Conservation (phyloP, 345 rosid species). For the Citrus medica region DNA sequence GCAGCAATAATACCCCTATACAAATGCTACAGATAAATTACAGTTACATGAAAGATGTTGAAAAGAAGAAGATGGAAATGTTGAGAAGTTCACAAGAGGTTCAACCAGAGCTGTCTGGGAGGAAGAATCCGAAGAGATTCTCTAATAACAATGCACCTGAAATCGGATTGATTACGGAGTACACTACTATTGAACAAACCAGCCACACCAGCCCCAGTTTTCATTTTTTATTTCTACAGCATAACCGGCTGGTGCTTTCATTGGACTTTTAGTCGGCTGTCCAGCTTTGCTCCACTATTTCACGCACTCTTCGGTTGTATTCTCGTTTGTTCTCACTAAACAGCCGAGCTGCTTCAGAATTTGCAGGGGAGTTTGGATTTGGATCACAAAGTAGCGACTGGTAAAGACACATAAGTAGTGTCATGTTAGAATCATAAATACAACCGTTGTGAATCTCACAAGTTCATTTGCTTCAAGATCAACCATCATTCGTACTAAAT, state of each 20-base stretch:
- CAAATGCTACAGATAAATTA: constrained; percentile 15
- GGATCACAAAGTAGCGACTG: constrained; percentile 85
- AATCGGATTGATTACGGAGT: constrained; percentile 13
- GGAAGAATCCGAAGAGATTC: constrained; percentile 16
- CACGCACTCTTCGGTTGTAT: constrained; percentile 71
- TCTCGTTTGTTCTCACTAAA: constrained; percentile 78
- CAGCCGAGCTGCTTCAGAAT: constrained; percentile 85
- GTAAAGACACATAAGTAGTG: background rate
- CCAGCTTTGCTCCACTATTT: constrained; percentile 78
- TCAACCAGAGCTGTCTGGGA: constrained; percentile 8
- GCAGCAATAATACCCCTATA: constrained; percentile 11
- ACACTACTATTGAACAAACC: background rate
- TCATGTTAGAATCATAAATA: background rate
- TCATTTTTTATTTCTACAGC: background rate
- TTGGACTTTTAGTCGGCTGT: constrained; percentile 49
- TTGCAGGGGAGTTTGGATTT: constrained; percentile 82
- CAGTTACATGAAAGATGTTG: background rate
- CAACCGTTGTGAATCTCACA: background rate
- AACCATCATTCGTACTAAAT: background rate
- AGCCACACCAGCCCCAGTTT: background rate
- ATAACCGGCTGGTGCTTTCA: background rate
- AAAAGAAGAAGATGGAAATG: background rate
- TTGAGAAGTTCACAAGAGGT: background rate
- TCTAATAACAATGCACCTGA: constrained; percentile 11
- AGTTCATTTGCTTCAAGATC: too few relatives aligned